Evolutionary conservation across 228 moss, liverwort and hornwort species (phyloP), one percentile per base, ranked within the genome.

Genomic region (Sphagnum fallax): DNA sequence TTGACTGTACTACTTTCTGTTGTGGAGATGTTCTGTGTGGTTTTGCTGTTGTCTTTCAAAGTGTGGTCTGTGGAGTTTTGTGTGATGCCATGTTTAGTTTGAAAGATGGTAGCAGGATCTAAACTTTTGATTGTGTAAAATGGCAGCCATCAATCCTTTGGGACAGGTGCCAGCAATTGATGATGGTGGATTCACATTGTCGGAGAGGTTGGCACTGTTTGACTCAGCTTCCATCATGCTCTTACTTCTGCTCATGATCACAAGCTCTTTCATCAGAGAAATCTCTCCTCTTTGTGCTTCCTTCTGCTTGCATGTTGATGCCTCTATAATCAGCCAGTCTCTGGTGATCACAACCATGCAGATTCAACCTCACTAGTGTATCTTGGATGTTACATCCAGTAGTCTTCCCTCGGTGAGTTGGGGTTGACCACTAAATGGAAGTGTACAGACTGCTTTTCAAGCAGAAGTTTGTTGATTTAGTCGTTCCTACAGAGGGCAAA

Each of bases 81-180:
- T 32, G 32, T 32, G 32, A 32, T 32, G 32, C 55, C 8, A 1
- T 55, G 55, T 8, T 8, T 2, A 8, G 55, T 3, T 8, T 55
- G 55, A 55, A 8, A 55, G 55, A 12, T 8, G 12, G 8, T 55
- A 8, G 55, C 12, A 12, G 55, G 4, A 12, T 12, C 32, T 32
- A 32, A 32, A 55, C 55, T 55, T 55, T 8, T 55, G 55, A 12
- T 55, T 55, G 8, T 8, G 55, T 12, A 55, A 12, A 55, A 55
- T 55, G 78, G 73, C 90, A 92, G 88, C 82, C 59, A 81, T 92
- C 74, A 89, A 92, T 59, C 92, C 92, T 47, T 69, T 87, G 79
- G 82, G 87, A 65, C 73, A 69, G 67, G 1, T 92, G 50, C 92
- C 95, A 18, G 85, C 76, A 9, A 89, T 92, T 18, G 70, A 69